Evolutionary conservation across 257 asterid species (phyloP), one percentile per base, ranked within the genome.

Genomic region (Cruciata laevipes): DNA sequence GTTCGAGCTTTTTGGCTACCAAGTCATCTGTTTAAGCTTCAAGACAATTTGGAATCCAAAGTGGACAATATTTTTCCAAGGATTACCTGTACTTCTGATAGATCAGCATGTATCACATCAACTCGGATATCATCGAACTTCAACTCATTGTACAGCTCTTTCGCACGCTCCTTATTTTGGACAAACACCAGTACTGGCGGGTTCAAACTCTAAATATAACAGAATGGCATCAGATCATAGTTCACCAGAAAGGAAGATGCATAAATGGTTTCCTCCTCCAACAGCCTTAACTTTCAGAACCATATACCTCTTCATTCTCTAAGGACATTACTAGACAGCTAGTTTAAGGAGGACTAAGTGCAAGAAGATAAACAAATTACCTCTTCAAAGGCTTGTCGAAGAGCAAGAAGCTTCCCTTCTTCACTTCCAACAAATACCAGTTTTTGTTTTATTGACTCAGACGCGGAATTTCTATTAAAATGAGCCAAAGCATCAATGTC

Each of bases 321-420:
- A 4, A 63, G 51, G 35, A 23, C 59, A 35, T 63, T 37, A 55
- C 35, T 7, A 18, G 47, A 21, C 42, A 55, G 31, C 23, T 57
- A 6, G 42, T 37, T 37, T 37, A 37, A 37, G 13, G 42, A 37
- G 31, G 23, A 56, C 61, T 6, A 47, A 40, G 40, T 44, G 62
- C 62, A 37, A 23, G 53, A 52, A 56, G 12, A 71, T 47, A 14
- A 74, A 53, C 67, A 35, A 20, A 68, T 63, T 85, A 89, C 98
- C 95, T 89, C 89, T 37, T 83, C 75, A 82, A 91, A 91, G 77
- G 85, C 78, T 82, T 90, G 99, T 44, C 87, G 97, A 82, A 94
- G 96, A 69, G 95, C 99, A 63, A 88, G 77, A 73, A 88, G 88
- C 78, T 90, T 94, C 68, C 99, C 99, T 80, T 94, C 96, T 83